Evolutionary conservation across 1,284 basidiomycete species (phyloP).

Genomic region (Pholiota adiposa): DNA sequence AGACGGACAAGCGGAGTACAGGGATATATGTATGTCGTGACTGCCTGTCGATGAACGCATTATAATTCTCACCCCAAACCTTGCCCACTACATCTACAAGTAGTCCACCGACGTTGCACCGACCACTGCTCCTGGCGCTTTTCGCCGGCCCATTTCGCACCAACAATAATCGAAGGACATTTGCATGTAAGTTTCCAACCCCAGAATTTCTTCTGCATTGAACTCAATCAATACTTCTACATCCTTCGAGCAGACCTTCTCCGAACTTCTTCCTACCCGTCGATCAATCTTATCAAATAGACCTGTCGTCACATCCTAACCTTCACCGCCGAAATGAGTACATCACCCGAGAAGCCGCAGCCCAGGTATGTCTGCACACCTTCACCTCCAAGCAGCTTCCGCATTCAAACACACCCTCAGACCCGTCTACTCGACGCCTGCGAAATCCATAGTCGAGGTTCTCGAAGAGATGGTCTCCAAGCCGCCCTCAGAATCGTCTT

Average conservation of each 20-base stretch:
- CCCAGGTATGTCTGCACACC: background rate
- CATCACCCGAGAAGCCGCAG: background rate
- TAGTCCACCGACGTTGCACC: too few relatives aligned
- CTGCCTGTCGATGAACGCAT: background rate
- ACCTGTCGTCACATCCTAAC: background rate
- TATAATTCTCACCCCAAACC: too few relatives aligned
- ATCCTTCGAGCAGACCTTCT: background rate
- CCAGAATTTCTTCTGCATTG: background rate
- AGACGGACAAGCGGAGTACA: too few relatives aligned
- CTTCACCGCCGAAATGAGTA: background rate
- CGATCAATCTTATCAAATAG: background rate
- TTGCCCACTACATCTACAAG: too few relatives aligned
- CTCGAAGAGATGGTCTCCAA: slow-evolving; percentile 19
- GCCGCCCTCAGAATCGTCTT: background rate
- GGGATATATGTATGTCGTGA: too few relatives aligned
- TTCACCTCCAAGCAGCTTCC: background rate
- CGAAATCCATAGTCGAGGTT: slow-evolving; percentile 14
- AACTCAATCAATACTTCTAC: background rate
- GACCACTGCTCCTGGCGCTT: background rate
- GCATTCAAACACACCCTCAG: background rate
- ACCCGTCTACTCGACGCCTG: slow-evolving; percentile 14
- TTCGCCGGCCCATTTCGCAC: background rate
- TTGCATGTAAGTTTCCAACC: background rate
- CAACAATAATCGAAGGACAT: background rate
- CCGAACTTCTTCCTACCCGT: background rate